phyloP scores from a whole-genome alignment of 139 green algal genomes.

The Micromonas commoda region DNA sequence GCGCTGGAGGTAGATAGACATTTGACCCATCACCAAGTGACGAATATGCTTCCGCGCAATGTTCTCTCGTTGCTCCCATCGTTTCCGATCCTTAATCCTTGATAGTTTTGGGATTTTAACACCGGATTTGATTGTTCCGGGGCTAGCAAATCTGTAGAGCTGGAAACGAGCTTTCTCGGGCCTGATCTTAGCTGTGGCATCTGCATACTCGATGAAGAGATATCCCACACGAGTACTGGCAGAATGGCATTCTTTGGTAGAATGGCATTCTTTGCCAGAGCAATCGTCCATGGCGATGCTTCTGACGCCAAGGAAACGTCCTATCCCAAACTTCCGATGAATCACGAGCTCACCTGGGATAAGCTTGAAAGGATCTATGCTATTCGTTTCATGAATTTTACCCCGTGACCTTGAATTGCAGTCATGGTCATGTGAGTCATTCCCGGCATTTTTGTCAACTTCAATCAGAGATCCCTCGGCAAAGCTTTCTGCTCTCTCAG shows the following conservation, averaged over 20 bases:
- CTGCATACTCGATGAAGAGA: slow-evolving; percentile 25
- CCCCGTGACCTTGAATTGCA: no score
- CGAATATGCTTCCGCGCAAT: background rate
- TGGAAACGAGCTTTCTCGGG: slow-evolving; percentile 45
- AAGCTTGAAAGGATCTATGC: slow-evolving; percentile 18
- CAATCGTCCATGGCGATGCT: slow-evolving; percentile 46
- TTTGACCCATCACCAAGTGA: slow-evolving; percentile 10
- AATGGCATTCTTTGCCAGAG: no score
- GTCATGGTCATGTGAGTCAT: background rate
- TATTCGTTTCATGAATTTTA: background rate
- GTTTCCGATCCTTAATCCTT: background rate
- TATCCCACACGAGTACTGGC: slow-evolving; percentile 36
- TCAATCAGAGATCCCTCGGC: no score
- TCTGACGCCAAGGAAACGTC: slow-evolving; percentile 1
- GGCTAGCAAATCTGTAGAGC: background rate
- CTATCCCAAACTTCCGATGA: slow-evolving; percentile 24
- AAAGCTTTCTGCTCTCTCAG: background rate
- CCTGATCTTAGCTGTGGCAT: slow-evolving; percentile 18
- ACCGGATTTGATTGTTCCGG: background rate
- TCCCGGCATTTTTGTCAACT: background rate
- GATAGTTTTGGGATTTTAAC: slow-evolving; percentile 11
- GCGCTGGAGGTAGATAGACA: slow-evolving; percentile 16
- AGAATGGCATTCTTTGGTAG: background rate
- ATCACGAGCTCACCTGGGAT: slow-evolving; percentile 14
- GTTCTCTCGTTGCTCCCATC: background rate